Evolutionary conservation across 441 rosid species (phyloP).

Genomic region (Erysimum cheiri): DNA sequence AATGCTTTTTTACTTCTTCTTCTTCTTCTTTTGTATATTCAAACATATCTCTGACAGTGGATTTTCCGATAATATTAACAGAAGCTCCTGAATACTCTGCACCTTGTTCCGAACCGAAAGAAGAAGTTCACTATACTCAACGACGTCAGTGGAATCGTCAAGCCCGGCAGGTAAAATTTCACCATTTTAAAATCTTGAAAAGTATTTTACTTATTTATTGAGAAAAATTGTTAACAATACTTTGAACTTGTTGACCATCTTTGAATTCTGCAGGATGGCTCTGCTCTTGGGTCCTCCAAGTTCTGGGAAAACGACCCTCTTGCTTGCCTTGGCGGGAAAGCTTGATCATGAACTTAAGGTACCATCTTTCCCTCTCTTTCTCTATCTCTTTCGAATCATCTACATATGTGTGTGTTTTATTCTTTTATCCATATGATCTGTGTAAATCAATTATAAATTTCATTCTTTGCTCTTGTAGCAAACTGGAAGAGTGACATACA

Average conservation of each 20-base stretch:
- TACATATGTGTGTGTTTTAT: background rate
- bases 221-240: background rate
- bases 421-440: background rate
- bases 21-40: background rate
- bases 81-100: constrained; percentile 54
- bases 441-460: background rate
- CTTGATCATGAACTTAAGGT: constrained; percentile 51
- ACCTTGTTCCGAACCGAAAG: constrained; percentile 61
- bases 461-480: constrained; percentile 39
- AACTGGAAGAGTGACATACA: constrained; percentile 60
- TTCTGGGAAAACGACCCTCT: constrained; percentile 54
- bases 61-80: constrained; percentile 24
- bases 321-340: constrained; percentile 60
- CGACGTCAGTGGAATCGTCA: constrained; percentile 71
- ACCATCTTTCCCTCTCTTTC: background rate
- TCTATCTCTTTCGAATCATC: constrained; percentile 11
- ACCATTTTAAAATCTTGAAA: background rate
- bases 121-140: constrained; percentile 58
- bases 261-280: constrained; percentile 54
- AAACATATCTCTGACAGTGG: background rate
- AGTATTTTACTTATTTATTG: background rate
- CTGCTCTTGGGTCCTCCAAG: constrained; percentile 60
- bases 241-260: constrained; percentile 2
- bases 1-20: background rate
- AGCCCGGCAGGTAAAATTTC: constrained; percentile 59